A percentile compares a stretch with the other conserved stretches of the same genome.
These are phyloP conservation scores for Ilyonectria sp. DNA, from an alignment of 2,329 filamentous ascomycete species.

Conservation along the genomic window DNA sequence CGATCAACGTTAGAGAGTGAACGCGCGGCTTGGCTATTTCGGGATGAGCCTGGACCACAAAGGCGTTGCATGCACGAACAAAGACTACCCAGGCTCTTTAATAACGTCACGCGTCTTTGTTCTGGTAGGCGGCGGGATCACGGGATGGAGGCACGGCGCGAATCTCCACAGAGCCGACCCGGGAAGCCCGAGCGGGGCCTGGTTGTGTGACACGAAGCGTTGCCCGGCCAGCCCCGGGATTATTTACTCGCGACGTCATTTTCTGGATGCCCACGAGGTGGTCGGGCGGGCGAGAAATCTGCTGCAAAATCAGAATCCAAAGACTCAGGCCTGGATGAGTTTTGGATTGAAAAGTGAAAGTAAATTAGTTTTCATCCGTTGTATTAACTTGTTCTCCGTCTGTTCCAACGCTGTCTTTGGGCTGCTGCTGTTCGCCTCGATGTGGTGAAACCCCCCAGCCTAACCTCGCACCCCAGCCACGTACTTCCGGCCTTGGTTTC, in stretches of 20 bases:
- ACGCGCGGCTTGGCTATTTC: too few species aligned
- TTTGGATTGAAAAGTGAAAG: background rate
- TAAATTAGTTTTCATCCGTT: background rate
- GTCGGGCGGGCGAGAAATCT: background rate
- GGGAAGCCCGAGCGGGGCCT: conserved; percentile 25
- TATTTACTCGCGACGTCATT: conserved; percentile 56
- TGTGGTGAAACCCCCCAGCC: conserved; percentile 27
- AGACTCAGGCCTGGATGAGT: background rate
- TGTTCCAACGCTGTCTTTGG: background rate
- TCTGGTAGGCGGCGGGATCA: background rate
- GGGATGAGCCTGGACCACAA: background rate
- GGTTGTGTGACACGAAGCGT: conserved; percentile 38
- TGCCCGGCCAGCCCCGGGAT: conserved; percentile 41
- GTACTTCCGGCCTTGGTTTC: conserved; percentile 47
- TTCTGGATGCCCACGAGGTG: background rate
- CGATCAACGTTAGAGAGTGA: too few species aligned
- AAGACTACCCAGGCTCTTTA: background rate
- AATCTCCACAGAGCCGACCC: conserved; percentile 22
- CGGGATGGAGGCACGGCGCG: conserved; percentile 17
- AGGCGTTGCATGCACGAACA: background rate
- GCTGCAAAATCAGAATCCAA: background rate
- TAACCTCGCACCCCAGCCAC: conserved; percentile 49
- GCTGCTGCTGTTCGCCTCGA: background rate
- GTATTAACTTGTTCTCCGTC: background rate
- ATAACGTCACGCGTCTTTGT: background rate